A percentile compares a stretch with the other conserved stretches of the same genome.
phyloP scores from a whole-genome alignment of 305 asterid genomes.

The Rubia balearica region DNA sequence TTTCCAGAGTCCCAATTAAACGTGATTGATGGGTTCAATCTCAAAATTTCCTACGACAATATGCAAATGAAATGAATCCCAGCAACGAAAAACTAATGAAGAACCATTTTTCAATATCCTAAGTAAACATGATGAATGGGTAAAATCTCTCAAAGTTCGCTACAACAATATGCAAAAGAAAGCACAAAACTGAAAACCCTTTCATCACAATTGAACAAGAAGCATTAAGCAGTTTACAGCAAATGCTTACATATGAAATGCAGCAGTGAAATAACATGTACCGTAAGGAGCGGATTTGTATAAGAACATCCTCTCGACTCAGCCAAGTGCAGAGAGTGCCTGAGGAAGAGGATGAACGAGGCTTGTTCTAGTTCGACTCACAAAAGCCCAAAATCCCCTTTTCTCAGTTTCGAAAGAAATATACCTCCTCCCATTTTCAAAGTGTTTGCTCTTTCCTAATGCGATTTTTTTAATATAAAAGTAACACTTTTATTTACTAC shows the following conservation, averaged over 20 bases:
- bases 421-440: too few relatives aligned
- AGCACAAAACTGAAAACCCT: not conserved
- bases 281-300: not conserved
- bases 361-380: not conserved
- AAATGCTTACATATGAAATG: not conserved
- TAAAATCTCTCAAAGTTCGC: not conserved
- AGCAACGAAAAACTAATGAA: not conserved
- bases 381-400: not conserved
- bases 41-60: not conserved
- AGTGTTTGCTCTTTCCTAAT: too few relatives aligned
- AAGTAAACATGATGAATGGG: not conserved
- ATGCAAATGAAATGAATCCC: not conserved
- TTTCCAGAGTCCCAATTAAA: not conserved
- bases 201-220: not conserved
- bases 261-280: not conserved
- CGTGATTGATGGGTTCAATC: not conserved
- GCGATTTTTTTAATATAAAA: too few relatives aligned
- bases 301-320: not conserved
- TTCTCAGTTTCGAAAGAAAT: too few relatives aligned
- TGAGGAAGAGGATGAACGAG: not conserved
- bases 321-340: not conserved
- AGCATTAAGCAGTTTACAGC: not conserved
- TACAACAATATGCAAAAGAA: not conserved
- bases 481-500: too few relatives aligned
- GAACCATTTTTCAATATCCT: not conserved